Evolutionary conservation across 169 alveolate genomes (phyloP).

Genomic region (Babesia ovis): DNA sequence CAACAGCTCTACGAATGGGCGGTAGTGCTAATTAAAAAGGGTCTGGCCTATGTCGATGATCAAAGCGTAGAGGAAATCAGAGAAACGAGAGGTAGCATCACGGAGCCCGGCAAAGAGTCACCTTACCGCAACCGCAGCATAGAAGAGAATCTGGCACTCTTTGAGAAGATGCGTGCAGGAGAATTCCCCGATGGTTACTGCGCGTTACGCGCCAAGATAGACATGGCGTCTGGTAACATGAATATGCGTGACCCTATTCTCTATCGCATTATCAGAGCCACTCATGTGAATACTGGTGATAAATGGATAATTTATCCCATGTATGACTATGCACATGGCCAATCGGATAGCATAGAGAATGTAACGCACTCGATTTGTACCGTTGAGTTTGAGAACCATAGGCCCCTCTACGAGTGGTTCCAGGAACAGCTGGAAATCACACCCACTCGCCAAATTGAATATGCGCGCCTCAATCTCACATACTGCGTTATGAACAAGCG

Average conservation of each 20-base stretch:
- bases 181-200: constrained; percentile 93
- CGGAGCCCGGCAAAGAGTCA: constrained; percentile 86
- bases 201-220: constrained; percentile 96
- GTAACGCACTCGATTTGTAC: constrained; percentile 99
- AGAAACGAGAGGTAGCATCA: constrained; percentile 86
- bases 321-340: constrained; percentile 99
- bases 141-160: constrained; percentile 94
- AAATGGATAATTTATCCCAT: constrained; percentile 99
- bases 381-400: constrained; percentile 96
- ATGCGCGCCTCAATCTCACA: constrained; percentile 96
- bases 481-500: constrained; percentile 95
- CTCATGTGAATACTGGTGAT: constrained; percentile 97
- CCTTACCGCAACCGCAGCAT: constrained; percentile 93
- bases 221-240: constrained; percentile 95
- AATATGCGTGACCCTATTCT: constrained; percentile 97
- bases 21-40: constrained; percentile 90
- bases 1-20: constrained; percentile 96
- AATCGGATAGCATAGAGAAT: constrained; percentile 95
- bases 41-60: constrained; percentile 97
- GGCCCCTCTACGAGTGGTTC: constrained; percentile 99
- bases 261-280: constrained; percentile 84
- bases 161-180: constrained; percentile 94
- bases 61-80: constrained; percentile 91
- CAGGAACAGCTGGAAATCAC: constrained; percentile 87
- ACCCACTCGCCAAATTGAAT: constrained; percentile 90